phyloP scores from a whole-genome alignment of 805 yeast genomes.

The Alloascoidea hylecoeti region DNA sequence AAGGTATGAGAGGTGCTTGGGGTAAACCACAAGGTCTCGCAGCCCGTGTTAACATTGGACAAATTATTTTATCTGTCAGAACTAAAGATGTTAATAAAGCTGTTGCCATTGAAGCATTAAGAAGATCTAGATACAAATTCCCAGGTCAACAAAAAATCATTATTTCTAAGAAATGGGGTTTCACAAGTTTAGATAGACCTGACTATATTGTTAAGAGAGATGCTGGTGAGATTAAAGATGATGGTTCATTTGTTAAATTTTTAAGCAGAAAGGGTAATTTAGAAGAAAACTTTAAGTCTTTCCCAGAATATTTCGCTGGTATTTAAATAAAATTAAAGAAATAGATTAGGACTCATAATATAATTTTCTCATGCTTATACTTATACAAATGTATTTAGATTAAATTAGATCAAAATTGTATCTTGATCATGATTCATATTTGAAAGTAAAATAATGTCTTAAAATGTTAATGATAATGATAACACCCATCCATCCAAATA shows the following conservation, averaged over 20 bases:
- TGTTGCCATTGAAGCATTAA: conserved; percentile 95
- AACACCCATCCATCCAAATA: too few relatives aligned
- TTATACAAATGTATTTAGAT: too few relatives aligned
- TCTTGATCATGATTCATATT: too few relatives aligned
- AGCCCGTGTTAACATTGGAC: conserved; percentile 98
- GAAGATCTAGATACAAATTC: conserved; percentile 99
- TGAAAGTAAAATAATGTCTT: too few relatives aligned
- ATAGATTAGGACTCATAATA: too few relatives aligned
- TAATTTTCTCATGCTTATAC: too few relatives aligned
- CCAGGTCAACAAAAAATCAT: conserved; percentile 99
- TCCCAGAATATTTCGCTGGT: conserved; percentile 81
- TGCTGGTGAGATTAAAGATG: conserved; percentile 97
- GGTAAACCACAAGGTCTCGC: conserved; percentile 99
- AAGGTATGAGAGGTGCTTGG: conserved; percentile 99
- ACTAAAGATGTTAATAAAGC: conserved; percentile 97
- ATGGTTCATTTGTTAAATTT: conserved; percentile 99
- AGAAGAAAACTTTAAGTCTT: conserved; percentile 79
- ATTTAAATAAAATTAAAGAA: too few relatives aligned
- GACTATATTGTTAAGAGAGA: conserved; percentile 91
- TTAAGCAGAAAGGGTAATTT: conserved; percentile 92
- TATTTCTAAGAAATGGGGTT: conserved; percentile 99
- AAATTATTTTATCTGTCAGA: conserved; percentile 95
- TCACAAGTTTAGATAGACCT: conserved; percentile 97
- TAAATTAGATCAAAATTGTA: too few relatives aligned
- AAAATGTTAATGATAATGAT: too few relatives aligned